Percentiles rank a stretch among this genome's conserved stretches.
phyloP scores from a whole-genome alignment of 2,329 filamentous ascomycete genomes.

The Pseudogymnoascus sp. region DNA sequence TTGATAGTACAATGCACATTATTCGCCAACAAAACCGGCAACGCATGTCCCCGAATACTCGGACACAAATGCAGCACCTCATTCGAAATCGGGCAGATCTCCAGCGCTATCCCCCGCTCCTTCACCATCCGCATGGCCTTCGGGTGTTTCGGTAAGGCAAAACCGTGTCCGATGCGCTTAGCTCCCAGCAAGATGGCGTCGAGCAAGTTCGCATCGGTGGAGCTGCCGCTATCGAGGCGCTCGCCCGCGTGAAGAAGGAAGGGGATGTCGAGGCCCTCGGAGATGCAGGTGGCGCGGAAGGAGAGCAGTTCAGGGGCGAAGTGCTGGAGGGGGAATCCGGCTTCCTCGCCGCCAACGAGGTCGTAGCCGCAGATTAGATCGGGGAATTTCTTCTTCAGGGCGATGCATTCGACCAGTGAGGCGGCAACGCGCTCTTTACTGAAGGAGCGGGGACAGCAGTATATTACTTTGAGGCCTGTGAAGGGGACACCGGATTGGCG shows the following conservation, averaged over 20 bases:
- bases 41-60: constrained; percentile 57
- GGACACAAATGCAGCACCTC: constrained; percentile 66
- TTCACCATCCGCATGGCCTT: constrained; percentile 61
- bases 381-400: constrained; percentile 50
- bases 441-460: constrained; percentile 62
- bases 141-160: constrained; percentile 60
- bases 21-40: constrained; percentile 63
- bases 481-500: constrained; percentile 42
- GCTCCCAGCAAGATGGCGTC: constrained; percentile 60
- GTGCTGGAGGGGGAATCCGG: constrained; percentile 49
- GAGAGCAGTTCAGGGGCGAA: constrained; percentile 49
- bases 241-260: constrained; percentile 75
- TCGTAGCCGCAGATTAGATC: constrained; percentile 64
- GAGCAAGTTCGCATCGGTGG: constrained; percentile 60
- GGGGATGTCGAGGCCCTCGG: constrained; percentile 50
- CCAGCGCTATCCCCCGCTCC: constrained; percentile 59
- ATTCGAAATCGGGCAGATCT: constrained; percentile 72
- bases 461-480: constrained; percentile 63
- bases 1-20: constrained; percentile 68
- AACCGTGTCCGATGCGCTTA: constrained; percentile 69
- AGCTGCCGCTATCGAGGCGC: constrained; percentile 57
- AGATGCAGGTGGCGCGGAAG: constrained; percentile 48
- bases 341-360: constrained; percentile 61
- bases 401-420: constrained; percentile 55
- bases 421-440: constrained; percentile 38